These are phyloP conservation scores for Pseudonitzschia pungens DNA, from an alignment of 108 stramenopile genomes.

Conservation along the genomic window DNA sequence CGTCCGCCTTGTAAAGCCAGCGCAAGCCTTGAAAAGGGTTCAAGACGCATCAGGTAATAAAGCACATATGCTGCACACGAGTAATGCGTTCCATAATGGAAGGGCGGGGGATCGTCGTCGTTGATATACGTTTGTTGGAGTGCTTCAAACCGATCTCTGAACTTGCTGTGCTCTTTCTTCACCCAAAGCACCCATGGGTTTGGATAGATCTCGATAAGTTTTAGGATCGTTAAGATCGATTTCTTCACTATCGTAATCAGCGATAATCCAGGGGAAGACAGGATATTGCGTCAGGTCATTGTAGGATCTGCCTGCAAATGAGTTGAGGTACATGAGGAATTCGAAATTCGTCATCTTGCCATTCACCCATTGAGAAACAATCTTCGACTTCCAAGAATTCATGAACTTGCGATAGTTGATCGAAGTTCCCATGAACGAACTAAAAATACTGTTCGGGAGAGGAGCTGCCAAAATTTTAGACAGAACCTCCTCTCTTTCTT, in stretches of 20 bases:
- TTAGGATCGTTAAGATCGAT: conserved; percentile 91
- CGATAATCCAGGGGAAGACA: conserved; percentile 98
- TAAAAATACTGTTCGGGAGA: conserved; percentile 85
- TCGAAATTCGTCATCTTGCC: conserved; percentile 97
- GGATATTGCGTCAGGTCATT: conserved; percentile 98
- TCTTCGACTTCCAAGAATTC: conserved; percentile 75
- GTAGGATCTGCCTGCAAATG: conserved; percentile 95
- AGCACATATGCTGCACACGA: conserved; percentile 95
- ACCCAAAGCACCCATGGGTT: conserved; percentile 94
- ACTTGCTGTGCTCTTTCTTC: conserved; percentile 84
- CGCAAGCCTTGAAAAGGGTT: conserved; percentile 94
- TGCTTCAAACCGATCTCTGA: conserved; percentile 88
- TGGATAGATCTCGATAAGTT: conserved; percentile 91
- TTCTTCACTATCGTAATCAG: conserved; percentile 92
- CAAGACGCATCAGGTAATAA: conserved; percentile 94
- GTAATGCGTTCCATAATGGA: conserved; percentile 98
- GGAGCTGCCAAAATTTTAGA: conserved; percentile 64
- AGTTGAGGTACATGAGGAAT: conserved; percentile 97
- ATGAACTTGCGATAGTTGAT: conserved; percentile 90
- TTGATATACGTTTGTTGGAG: conserved; percentile 71
- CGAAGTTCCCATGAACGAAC: conserved; percentile 54
- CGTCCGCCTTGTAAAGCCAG: conserved; percentile 90
- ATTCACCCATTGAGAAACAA: conserved; percentile 80
- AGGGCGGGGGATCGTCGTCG: conserved; percentile 90
- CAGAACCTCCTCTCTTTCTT: conserved; percentile 79